Percentiles rank a stretch among this genome's conserved stretches.
These are phyloP conservation scores for Phaffia rhodozyma DNA, from an alignment of 1,284 basidiomycete genomes.

Conservation along the genomic window DNA sequence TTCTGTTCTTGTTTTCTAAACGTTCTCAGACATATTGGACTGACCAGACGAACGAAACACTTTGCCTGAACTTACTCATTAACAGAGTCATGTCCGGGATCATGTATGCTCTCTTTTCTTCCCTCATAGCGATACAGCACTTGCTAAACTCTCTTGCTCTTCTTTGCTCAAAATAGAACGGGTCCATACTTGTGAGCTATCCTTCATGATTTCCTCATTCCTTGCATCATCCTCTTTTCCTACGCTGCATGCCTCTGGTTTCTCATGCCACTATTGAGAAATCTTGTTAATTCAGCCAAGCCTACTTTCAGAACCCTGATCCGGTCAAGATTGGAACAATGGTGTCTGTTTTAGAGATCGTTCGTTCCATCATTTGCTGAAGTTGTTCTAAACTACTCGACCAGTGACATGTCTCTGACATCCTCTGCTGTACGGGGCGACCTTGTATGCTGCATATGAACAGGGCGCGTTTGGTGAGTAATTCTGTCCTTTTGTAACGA, in stretches of 20 bases:
- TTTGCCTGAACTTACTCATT: neutral
- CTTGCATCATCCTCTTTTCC: neutral
- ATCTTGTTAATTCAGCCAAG: constrained; percentile 17
- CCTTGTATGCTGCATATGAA: neutral
- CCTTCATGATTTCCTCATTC: neutral
- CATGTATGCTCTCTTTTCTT: constrained; percentile 51
- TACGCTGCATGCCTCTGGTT: constrained; percentile 21
- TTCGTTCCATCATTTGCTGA: constrained; percentile 20
- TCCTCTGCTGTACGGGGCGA: neutral
- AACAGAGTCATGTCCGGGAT: constrained; percentile 32
- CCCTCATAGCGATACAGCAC: constrained; percentile 24
- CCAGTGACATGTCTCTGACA: constrained; percentile 2
- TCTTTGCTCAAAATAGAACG: constrained; percentile 66
- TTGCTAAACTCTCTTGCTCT: constrained; percentile 14
- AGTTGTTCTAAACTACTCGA: neutral
- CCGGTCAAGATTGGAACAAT: constrained; percentile 39
- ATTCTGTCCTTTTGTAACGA: neutral
- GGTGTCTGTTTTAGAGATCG: constrained; percentile 19
- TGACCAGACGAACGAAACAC: neutral
- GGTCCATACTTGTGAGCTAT: constrained; percentile 66
- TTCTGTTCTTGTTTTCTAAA: neutral
- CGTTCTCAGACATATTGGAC: neutral
- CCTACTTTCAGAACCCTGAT: constrained; percentile 59
- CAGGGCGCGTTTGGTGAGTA: constrained; percentile 12
- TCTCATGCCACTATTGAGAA: too few relatives aligned